These are phyloP conservation scores for Colletotrichum endophyticum DNA, from an alignment of 2,329 filamentous ascomycete genomes.

Conservation along the genomic window DNA sequence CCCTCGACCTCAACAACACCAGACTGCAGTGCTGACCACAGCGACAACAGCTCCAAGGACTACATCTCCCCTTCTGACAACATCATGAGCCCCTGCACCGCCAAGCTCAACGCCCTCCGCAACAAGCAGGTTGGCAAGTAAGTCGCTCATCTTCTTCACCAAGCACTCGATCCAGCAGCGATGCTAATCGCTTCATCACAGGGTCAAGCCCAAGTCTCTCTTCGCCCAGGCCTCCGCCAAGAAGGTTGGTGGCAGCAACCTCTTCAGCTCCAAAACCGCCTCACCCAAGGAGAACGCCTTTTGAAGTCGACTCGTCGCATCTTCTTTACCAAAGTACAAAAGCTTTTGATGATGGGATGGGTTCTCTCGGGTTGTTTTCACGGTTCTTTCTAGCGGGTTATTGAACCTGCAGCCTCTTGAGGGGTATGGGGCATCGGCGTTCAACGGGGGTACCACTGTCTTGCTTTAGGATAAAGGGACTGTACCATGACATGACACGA, in stretches of 20 bases:
- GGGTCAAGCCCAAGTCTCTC: constrained; percentile 70
- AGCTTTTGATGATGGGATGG: constrained; percentile 13
- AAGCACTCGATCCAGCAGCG: background rate
- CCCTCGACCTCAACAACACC: background rate
- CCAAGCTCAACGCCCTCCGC: constrained; percentile 81
- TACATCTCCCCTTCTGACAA: constrained; percentile 87
- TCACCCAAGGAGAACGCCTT: constrained; percentile 18
- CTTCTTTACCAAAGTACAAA: constrained; percentile 17
- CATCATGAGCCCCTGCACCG: constrained; percentile 86
- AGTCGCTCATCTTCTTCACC: constrained; percentile 31
- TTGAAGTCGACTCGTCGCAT: background rate
- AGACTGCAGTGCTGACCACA: constrained; percentile 11
- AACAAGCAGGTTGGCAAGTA: constrained; percentile 83
- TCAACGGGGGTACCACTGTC: constrained; percentile 13
- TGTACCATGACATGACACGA: constrained; percentile 23
- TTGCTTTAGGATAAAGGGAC: constrained; percentile 13
- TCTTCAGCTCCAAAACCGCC: constrained; percentile 30
- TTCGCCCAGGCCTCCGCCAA: constrained; percentile 70
- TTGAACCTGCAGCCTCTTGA: background rate
- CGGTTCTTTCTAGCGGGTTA: background rate
- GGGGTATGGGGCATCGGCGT: constrained; percentile 17
- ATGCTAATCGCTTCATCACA: constrained; percentile 29
- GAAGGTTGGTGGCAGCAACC: constrained; percentile 51
- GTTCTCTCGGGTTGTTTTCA: constrained; percentile 4
- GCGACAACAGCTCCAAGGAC: constrained; percentile 43